A percentile compares a stretch with the other conserved stretches of the same genome.
Conservation (phyloP, 2,329 filamentous ascomycete genomes). For the Coniochaeta pulveracea region DNA sequence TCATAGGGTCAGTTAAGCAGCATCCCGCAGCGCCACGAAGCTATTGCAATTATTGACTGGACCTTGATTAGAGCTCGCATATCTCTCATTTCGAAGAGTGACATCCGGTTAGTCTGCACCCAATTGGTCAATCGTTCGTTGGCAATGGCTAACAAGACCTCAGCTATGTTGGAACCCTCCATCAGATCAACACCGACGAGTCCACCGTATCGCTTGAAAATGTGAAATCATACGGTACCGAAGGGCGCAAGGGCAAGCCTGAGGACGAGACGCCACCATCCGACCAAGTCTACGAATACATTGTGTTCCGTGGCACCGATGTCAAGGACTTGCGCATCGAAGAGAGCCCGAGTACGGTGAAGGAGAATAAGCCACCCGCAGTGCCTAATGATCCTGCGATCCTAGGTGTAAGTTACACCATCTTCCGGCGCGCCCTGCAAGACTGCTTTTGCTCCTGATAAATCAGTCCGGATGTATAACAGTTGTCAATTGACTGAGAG, state of each 20-base stretch:
- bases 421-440: conserved; percentile 4
- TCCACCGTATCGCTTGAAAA: conserved; percentile 96
- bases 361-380: conserved; percentile 63
- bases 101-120: conserved; percentile 85
- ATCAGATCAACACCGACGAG: conserved; percentile 96
- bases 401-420: conserved; percentile 68
- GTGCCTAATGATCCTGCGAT: conserved; percentile 95
- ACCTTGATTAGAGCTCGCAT: conserved; percentile 64
- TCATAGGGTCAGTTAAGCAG: conserved; percentile 37
- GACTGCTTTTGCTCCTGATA: conserved; percentile 54
- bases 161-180: conserved; percentile 90
- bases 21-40: conserved; percentile 11
- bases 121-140: background rate
- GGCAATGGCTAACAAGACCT: conserved; percentile 19
- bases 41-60: conserved; percentile 18
- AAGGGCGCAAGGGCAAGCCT: conserved; percentile 70
- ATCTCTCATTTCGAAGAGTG: conserved; percentile 93
- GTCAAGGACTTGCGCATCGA: conserved; percentile 97
- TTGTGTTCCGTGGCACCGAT: conserved; percentile 95
- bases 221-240: conserved; percentile 88
- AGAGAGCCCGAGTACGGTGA: conserved; percentile 60
- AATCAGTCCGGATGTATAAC: conserved; percentile 97
- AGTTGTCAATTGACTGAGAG: conserved; percentile 72
- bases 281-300: conserved; percentile 92
- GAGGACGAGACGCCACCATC: conserved; percentile 76